These are phyloP conservation scores for Knoxia roxburghii DNA, from an alignment of 257 asterid genomes.

Conservation along the genomic window DNA sequence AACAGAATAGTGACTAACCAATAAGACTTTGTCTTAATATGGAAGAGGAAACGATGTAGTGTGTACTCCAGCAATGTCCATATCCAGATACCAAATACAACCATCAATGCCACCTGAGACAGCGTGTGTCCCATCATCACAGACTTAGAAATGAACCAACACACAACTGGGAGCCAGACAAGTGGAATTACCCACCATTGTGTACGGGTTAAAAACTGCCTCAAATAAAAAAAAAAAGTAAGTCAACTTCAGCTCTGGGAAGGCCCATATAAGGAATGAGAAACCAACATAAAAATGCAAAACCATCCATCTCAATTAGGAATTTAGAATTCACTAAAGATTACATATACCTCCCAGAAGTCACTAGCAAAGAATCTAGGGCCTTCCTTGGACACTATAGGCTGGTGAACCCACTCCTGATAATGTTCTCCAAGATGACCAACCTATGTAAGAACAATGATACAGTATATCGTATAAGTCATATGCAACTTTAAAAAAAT, in stretches of 20 bases:
- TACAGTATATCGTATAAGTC: neutral
- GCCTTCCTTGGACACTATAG: conserved; percentile 75
- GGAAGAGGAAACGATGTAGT: conserved; percentile 41
- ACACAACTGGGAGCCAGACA: conserved; percentile 75
- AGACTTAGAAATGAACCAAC: conserved; percentile 48
- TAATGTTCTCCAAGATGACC: conserved; percentile 89
- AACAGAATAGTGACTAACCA: conserved; percentile 23
- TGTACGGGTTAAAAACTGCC: conserved; percentile 68
- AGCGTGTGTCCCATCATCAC: conserved; percentile 38
- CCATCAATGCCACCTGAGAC: conserved; percentile 35
- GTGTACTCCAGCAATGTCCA: conserved; percentile 45
- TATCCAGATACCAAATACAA: conserved; percentile 41
- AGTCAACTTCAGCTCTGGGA: conserved; percentile 9
- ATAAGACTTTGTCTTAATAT: conserved; percentile 33
- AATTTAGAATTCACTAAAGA: neutral
- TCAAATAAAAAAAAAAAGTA: conserved; percentile 10
- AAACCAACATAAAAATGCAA: neutral
- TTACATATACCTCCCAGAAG: conserved; percentile 63
- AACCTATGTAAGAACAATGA: conserved; percentile 40
- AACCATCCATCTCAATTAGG: neutral
- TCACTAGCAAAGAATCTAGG: conserved; percentile 83
- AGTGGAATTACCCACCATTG: conserved; percentile 84
- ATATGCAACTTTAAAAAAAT: neutral
- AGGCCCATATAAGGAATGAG: neutral
- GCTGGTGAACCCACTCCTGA: conserved; percentile 98